Base-by-base conservation (phyloP, 345 rosid genomes). In the Arabis alpina region DNA sequence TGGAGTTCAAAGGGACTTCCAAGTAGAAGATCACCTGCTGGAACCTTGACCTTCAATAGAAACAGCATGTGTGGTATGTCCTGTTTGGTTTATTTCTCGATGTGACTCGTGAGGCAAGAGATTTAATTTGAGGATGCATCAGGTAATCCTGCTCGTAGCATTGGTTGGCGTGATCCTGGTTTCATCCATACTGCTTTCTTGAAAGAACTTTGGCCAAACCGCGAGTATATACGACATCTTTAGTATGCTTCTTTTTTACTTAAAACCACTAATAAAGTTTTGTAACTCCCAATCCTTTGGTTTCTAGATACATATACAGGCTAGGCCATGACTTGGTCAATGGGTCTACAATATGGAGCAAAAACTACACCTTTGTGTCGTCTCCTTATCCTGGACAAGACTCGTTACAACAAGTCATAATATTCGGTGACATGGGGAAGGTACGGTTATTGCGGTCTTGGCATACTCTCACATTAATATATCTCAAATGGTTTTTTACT, bases 351-450 rank as follows among this genome's bases (percentile, higher is more conserved):
- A 39, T 82, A 42, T 85, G 85, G 90, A 85, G 97, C 81, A 88
- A 90, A 83, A 77, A 25, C 1, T 89, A 82, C 76, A 75, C 89
- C 5, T 91, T 91, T 43, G 80, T 72, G 71, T 82, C 94, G 25
- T 83, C 96, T 8, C 97, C 98, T 59, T 91, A 66, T 80, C 98
- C 97, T 30, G 97, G 98, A 68, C 96, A 93, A 76, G 85, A 91
- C 71, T 91, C 97, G 0, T 71, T 89, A 64, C 98, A 93, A 64
- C 86, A 85, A 44, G 86, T 93, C 60, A 77, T 89, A 42, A 76
- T 93, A 63, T 91, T 89, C 36, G 97, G 97, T 64, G 98, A 89
- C 80, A 91, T 93, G 91, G 93, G 96, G 5, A 90, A 87, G 91
- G 96, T 90, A 83, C 44, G 16, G 24, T 45, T 49, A 0, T 61